These are phyloP conservation scores for Spergularia marina DNA, from an alignment of 148 eudicot species.

Conservation along the genomic window DNA sequence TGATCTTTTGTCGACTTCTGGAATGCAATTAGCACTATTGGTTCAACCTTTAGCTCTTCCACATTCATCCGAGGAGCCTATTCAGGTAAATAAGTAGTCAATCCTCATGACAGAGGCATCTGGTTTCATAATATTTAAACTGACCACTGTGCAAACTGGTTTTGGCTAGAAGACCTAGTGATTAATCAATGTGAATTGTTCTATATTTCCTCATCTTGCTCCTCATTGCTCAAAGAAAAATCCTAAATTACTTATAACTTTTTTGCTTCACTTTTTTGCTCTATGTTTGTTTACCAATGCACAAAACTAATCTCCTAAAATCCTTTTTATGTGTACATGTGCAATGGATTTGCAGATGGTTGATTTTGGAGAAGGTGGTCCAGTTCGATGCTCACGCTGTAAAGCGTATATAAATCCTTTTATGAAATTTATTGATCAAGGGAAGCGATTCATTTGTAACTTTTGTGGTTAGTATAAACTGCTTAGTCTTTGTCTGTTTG, in stretches of 20 bases:
- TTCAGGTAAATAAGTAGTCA: constrained; percentile 46
- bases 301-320: too few relatives aligned
- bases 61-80: constrained; percentile 91
- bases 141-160: too few relatives aligned
- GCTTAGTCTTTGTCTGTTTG: not conserved
- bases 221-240: not conserved
- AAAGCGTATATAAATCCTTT: constrained; percentile 95
- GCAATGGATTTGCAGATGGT: constrained; percentile 52
- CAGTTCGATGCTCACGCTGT: constrained; percentile 96
- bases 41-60: constrained; percentile 97
- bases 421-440: constrained; percentile 89
- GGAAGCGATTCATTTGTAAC: constrained; percentile 84
- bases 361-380: constrained; percentile 95
- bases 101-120: not conserved
- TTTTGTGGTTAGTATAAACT: constrained; percentile 65
- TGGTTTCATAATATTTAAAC: not conserved
- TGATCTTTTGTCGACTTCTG: constrained; percentile 87
- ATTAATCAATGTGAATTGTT: not conserved
- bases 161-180: not conserved
- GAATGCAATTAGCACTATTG: constrained; percentile 91
- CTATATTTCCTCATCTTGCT: not conserved
- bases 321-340: constrained; percentile 2
- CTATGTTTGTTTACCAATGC: constrained; percentile 11
- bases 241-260: not conserved
- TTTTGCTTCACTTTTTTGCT: not conserved